Evolutionary conservation across 768 basidiomycete genomes (phyloP).

Genomic region (Rhodosporidiobolus odoratus): DNA sequence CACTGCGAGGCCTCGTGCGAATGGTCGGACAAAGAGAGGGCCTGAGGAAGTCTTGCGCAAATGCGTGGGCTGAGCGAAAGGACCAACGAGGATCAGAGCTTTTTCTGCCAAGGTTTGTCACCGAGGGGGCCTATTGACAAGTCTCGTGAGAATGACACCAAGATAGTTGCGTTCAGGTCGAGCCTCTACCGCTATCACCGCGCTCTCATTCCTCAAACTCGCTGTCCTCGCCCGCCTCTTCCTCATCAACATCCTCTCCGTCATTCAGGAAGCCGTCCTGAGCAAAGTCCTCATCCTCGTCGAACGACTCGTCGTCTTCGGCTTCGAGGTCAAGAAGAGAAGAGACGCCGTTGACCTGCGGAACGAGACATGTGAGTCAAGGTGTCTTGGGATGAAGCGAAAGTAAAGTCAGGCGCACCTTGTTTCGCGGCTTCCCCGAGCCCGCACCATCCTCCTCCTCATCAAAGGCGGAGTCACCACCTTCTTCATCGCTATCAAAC

Average conservation of each 20-base stretch:
- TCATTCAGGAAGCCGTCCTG: slow-evolving; percentile 1
- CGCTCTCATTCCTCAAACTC: slow-evolving; percentile 13
- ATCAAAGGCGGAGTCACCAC: slow-evolving; percentile 36
- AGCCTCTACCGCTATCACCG: not conserved
- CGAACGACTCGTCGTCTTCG: slow-evolving; percentile 24
- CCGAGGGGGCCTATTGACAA: too few relatives aligned
- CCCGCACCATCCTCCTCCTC: slow-evolving; percentile 39
- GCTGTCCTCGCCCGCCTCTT: slow-evolving; percentile 11
- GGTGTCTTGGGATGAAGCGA: not conserved
- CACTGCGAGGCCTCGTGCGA: too few relatives aligned
- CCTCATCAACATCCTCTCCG: slow-evolving; percentile 18
- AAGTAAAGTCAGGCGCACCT: slow-evolving; percentile 14
- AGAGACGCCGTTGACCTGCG: slow-evolving; percentile 21
- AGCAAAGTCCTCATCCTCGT: slow-evolving; percentile 26
- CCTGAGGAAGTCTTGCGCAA: too few relatives aligned
- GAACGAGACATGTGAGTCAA: not conserved
- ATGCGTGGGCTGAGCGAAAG: too few relatives aligned
- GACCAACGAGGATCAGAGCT: too few relatives aligned
- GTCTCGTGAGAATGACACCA: too few relatives aligned
- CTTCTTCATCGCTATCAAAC: slow-evolving; percentile 43
- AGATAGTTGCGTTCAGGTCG: too few relatives aligned
- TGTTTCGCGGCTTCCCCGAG: slow-evolving; percentile 33
- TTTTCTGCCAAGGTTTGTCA: too few relatives aligned
- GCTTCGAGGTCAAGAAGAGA: slow-evolving; percentile 31
- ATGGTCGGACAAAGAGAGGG: too few relatives aligned